Conservation (phyloP, 75 land plant species). For the Sequoiadendron giganteum region DNA sequence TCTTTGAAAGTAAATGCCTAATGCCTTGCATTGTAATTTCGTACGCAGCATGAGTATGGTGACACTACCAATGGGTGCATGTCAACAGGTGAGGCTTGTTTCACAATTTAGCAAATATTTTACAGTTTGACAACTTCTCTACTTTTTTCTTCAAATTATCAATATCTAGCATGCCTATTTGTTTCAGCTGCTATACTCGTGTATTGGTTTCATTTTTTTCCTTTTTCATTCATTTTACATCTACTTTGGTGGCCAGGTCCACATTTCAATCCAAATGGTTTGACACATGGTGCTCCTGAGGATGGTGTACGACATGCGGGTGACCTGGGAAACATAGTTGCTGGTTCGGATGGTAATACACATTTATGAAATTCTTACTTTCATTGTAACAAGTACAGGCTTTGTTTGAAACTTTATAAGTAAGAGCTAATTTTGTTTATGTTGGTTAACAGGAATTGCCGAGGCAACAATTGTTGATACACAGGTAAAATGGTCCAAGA, state of each 20-base stretch:
- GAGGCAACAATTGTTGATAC: conserved; percentile 75
- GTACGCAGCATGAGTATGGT: conserved; percentile 78
- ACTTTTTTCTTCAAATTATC: neutral
- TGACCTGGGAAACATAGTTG: conserved; percentile 96
- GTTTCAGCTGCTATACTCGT: neutral
- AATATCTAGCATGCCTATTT: neutral
- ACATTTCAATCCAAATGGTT: conserved; percentile 78
- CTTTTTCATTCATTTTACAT: neutral
- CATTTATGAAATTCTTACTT: neutral
- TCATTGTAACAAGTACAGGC: neutral
- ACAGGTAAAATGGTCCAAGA: conserved; percentile 48
- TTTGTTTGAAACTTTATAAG: neutral
- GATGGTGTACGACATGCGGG: conserved; percentile 91
- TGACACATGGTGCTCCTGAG: conserved; percentile 94
- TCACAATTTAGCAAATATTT: neutral
- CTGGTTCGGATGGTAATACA: conserved; percentile 63
- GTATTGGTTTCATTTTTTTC: neutral
- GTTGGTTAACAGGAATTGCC: conserved; percentile 58
- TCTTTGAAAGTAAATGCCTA: neutral
- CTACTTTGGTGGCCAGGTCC: conserved; percentile 43
- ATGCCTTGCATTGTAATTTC: conserved; percentile 8
- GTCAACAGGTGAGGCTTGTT: conserved; percentile 56
- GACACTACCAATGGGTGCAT: conserved; percentile 97
- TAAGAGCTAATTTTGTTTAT: neutral
- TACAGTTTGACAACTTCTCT: neutral